Conservation (phyloP, 2,329 filamentous ascomycete genomes). For the Colletotrichum sp. region DNA sequence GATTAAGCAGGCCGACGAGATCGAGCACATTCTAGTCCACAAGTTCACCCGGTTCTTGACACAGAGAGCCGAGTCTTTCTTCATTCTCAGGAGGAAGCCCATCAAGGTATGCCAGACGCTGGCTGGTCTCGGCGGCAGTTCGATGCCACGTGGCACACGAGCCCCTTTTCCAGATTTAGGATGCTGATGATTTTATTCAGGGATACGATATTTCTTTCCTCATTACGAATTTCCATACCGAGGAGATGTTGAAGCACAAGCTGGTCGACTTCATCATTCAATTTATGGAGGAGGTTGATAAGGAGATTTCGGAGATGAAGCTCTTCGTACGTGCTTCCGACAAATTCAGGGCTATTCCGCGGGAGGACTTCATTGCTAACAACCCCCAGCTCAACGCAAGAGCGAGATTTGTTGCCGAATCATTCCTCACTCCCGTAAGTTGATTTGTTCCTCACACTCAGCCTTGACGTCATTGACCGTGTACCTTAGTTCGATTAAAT, state of each 20-base stretch:
- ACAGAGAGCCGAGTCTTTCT: conserved; percentile 95
- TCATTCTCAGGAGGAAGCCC: conserved; percentile 92
- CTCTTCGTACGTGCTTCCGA: conserved; percentile 79
- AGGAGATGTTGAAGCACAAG: conserved; percentile 99
- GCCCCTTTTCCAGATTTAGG: background rate
- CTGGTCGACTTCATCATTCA: conserved; percentile 98
- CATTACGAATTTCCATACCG: conserved; percentile 98
- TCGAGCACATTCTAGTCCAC: conserved; percentile 96
- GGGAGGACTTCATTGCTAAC: conserved; percentile 19
- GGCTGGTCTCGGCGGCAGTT: background rate
- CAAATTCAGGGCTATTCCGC: too few relatives aligned
- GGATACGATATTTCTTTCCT: conserved; percentile 99
- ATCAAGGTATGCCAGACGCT: conserved; percentile 71
- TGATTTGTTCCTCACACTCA: background rate
- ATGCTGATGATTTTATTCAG: conserved; percentile 46
- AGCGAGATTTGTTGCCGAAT: conserved; percentile 97
- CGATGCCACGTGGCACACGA: background rate
- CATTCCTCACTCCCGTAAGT: conserved; percentile 90
- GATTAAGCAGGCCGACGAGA: conserved; percentile 99
- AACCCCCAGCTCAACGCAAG: conserved; percentile 82
- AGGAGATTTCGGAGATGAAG: conserved; percentile 99
- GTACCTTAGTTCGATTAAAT: conserved; percentile 21
- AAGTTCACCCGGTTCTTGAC: conserved; percentile 98
- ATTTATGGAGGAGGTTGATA: conserved; percentile 99
- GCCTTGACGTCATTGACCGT: background rate